phyloP scores from a whole-genome alignment of 306 rosid species.

The Gillenia trifoliata region DNA sequence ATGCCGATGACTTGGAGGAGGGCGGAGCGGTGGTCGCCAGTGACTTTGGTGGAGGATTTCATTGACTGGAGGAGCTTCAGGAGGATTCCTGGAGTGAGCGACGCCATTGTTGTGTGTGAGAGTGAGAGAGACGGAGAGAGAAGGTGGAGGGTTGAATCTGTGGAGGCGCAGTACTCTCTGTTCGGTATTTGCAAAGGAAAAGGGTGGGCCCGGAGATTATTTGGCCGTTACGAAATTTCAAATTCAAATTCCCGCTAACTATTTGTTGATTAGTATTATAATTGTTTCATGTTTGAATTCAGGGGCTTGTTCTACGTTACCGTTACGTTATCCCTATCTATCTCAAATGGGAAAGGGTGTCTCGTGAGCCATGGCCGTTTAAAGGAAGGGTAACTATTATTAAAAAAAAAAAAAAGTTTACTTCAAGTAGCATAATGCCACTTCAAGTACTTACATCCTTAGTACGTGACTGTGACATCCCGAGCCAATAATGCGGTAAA shows the following conservation, averaged over 20 bases:
- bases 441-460: too few species aligned
- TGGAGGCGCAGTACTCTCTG: background rate
- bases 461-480: too few species aligned
- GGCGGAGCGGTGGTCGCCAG: slow-evolving; percentile 97
- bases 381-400: too few species aligned
- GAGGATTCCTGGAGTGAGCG: slow-evolving; percentile 80
- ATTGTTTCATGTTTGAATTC: slow-evolving; percentile 15
- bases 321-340: slow-evolving; percentile 4
- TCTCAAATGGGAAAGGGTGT: background rate
- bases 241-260: slow-evolving; percentile 31
- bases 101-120: slow-evolving; percentile 51
- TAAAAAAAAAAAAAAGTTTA: background rate
- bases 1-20: slow-evolving; percentile 90
- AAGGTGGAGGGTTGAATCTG: background rate
- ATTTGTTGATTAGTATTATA: background rate
- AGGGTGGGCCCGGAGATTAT: background rate
- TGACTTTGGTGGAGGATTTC: slow-evolving; percentile 77
- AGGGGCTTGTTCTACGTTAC: slow-evolving; percentile 8
- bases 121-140: background rate
- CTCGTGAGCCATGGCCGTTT: too few species aligned
- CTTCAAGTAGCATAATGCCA: background rate
- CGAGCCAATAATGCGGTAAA: too few species aligned
- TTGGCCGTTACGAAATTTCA: slow-evolving; percentile 34
- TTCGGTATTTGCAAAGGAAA: background rate
- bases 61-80: slow-evolving; percentile 76